Conservation (phyloP, 495 filamentous ascomycete genomes). For the Glarea lozoyensis region DNA sequence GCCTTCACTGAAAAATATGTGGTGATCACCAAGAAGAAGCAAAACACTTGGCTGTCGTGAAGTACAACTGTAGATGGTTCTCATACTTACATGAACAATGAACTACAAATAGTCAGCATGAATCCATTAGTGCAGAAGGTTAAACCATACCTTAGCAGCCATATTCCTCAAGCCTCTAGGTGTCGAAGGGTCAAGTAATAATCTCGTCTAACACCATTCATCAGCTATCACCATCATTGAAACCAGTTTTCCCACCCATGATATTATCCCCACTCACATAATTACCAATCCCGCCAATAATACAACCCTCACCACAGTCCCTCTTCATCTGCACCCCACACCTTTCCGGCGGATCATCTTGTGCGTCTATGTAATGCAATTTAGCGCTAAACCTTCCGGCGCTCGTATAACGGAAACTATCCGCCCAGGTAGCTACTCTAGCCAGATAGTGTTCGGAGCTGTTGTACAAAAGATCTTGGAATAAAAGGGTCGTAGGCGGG, state of each 20-base stretch:
- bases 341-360: conserved; percentile 48
- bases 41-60: too few species aligned
- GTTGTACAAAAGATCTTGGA: conserved; percentile 39
- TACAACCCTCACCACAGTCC: conserved; percentile 56
- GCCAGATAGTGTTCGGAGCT: conserved; percentile 47
- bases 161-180: not conserved
- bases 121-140: not conserved
- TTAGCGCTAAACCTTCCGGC: conserved; percentile 35
- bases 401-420: conserved; percentile 37
- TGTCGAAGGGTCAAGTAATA: conserved; percentile 9
- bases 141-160: conserved; percentile 18
- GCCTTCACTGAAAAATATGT: too few species aligned
- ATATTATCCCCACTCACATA: conserved; percentile 27
- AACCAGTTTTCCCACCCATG: not conserved
- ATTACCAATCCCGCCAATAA: conserved; percentile 52
- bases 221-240: not conserved
- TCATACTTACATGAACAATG: conserved; percentile 18
- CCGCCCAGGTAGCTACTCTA: conserved; percentile 53
- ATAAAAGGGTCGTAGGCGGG: conserved; percentile 31
- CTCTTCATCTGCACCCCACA: conserved; percentile 52
- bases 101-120: conserved; percentile 14
- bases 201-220: conserved; percentile 13
- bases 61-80: too few species aligned
- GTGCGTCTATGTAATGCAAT: conserved; percentile 66
- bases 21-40: too few species aligned